A percentile compares a stretch with the other conserved stretches of the same genome.
Conservation (phyloP, 768 basidiomycete species). For the Boletales sp. region DNA sequence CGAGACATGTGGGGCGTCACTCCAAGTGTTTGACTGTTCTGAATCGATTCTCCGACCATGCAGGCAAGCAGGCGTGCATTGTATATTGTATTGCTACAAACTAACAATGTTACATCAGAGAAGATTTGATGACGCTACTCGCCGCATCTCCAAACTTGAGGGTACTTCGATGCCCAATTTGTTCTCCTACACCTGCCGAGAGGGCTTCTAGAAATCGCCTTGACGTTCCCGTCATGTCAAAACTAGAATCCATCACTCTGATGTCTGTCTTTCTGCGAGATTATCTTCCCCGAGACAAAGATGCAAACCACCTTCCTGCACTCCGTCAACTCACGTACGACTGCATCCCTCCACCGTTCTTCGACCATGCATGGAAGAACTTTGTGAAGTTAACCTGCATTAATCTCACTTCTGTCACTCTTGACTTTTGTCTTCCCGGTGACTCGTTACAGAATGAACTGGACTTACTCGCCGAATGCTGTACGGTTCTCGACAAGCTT, state of each 20-base stretch:
- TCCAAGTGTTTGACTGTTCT: slow-evolving; percentile 28
- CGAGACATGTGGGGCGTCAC: slow-evolving; percentile 25
- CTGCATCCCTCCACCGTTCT: slow-evolving; percentile 29
- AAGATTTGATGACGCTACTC: slow-evolving; percentile 28
- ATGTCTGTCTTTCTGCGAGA: slow-evolving; percentile 28
- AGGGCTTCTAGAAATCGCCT: slow-evolving; percentile 14
- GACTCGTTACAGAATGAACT: slow-evolving; percentile 25
- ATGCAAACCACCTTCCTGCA: slow-evolving; percentile 26
- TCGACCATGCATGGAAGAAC: slow-evolving; percentile 25
- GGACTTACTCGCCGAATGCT: slow-evolving; percentile 23
- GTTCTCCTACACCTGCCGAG: slow-evolving; percentile 22
- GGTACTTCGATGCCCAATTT: slow-evolving; percentile 27
- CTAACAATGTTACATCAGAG: slow-evolving; percentile 13
- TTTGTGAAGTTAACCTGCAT: slow-evolving; percentile 24
- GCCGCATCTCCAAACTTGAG: slow-evolving; percentile 24
- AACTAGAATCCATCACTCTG: slow-evolving; percentile 24
- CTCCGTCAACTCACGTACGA: slow-evolving; percentile 31
- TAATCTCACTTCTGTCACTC: slow-evolving; percentile 24
- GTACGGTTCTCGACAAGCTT: slow-evolving; percentile 21
- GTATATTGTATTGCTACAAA: background rate
- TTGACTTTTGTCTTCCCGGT: slow-evolving; percentile 24
- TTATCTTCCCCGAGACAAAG: slow-evolving; percentile 27
- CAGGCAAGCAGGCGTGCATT: slow-evolving; percentile 16
- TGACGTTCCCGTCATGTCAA: slow-evolving; percentile 26
- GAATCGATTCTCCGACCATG: slow-evolving; percentile 28